A percentile compares a stretch with the other conserved stretches of the same genome.
These are phyloP conservation scores for Lasiodiplodia citricola DNA, from an alignment of 2,329 filamentous ascomycete genomes.

Conservation along the genomic window DNA sequence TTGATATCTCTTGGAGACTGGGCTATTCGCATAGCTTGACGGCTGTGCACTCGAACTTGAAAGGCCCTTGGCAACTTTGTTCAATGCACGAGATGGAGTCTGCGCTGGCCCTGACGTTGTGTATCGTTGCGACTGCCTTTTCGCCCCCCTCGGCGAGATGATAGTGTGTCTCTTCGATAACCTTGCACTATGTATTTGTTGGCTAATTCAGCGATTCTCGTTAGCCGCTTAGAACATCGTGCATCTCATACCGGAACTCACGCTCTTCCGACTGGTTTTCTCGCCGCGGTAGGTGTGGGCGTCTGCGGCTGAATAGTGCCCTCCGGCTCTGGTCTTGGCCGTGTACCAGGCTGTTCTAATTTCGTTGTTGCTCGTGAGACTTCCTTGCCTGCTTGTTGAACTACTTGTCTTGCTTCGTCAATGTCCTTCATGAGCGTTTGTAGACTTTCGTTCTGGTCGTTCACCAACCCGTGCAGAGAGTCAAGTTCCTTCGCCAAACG, in stretches of 20 bases:
- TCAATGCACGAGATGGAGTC: neutral
- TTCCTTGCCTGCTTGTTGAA: neutral
- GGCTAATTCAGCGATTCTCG: neutral
- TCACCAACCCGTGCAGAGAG: neutral
- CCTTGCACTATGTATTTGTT: neutral
- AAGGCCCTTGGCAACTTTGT: no score
- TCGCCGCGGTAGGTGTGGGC: neutral
- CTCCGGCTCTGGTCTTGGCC: neutral
- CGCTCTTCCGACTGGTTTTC: neutral
- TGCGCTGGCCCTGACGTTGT: neutral
- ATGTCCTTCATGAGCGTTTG: neutral
- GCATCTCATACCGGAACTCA: neutral
- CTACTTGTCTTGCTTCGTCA: neutral
- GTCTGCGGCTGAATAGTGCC: neutral
- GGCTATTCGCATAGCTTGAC: neutral
- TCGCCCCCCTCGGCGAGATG: neutral
- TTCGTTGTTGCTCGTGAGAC: neutral
- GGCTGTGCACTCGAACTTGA: neutral
- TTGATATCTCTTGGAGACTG: neutral
- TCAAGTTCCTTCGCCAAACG: neutral
- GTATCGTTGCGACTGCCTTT: neutral
- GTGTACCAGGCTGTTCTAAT: neutral
- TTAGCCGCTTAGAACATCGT: neutral
- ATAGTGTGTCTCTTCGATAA: neutral
- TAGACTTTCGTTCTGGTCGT: neutral